Percentiles rank a stretch among this genome's conserved stretches.
phyloP scores from a whole-genome alignment of 495 filamentous ascomycete species.

The Extremus antarcticus region DNA sequence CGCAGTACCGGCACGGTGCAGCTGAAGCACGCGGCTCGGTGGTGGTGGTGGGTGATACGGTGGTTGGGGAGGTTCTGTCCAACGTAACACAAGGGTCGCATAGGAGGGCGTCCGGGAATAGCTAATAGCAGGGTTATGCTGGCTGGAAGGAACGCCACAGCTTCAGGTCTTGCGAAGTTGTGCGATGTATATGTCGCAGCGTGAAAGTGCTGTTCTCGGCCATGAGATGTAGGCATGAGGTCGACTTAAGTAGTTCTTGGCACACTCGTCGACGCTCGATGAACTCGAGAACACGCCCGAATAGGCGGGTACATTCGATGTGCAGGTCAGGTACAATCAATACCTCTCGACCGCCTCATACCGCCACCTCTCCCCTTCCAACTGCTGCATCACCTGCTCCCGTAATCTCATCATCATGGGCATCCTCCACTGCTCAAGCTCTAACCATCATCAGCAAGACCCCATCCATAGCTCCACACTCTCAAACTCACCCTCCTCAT shows the following conservation, averaged over 20 bases:
- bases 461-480: not conserved
- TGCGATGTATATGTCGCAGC: no score
- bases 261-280: no score
- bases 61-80: no score
- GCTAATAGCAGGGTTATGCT: no score
- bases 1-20: not conserved
- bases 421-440: not conserved
- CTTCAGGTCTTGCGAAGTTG: no score
- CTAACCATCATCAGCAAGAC: slow-evolving; percentile 1
- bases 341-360: slow-evolving; percentile 13
- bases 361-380: slow-evolving; percentile 16
- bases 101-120: no score
- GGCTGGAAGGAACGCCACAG: no score
- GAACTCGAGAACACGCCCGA: no score
- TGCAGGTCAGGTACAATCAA: not conserved
- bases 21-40: not conserved
- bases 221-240: no score
- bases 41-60: not conserved
- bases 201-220: not conserved
- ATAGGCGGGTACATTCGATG: not conserved
- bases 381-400: slow-evolving; percentile 4
- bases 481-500: slow-evolving; percentile 3
- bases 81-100: no score
- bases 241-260: no score
- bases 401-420: slow-evolving; percentile 9